Percentiles rank a stretch among this genome's conserved stretches.
These are phyloP conservation scores for Penicillium egyptiacum DNA, from an alignment of 495 filamentous ascomycete species.

Conservation along the genomic window DNA sequence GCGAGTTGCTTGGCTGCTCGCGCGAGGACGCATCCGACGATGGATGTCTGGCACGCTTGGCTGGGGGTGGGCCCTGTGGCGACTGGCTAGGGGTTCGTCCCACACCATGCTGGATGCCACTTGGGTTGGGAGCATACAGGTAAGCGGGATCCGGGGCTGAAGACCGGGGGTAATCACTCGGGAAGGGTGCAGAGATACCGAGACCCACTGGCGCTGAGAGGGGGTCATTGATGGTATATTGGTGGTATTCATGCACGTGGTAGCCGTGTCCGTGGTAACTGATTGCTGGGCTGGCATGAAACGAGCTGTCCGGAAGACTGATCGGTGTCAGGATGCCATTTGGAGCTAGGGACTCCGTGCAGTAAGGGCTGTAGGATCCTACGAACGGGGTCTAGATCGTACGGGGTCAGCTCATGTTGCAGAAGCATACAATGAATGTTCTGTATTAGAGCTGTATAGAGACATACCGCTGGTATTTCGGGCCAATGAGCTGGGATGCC, in stretches of 20 bases:
- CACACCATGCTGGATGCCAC: slow-evolving; percentile 21
- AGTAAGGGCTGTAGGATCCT: slow-evolving; percentile 35
- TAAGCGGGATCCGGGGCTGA: slow-evolving; percentile 27
- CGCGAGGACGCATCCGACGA: slow-evolving; percentile 29
- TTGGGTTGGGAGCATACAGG: slow-evolving; percentile 21
- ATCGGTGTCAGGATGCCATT: slow-evolving; percentile 39
- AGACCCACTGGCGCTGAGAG: slow-evolving; percentile 35
- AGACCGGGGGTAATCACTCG: slow-evolving; percentile 33
- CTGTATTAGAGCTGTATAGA: not conserved
- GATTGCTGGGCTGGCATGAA: slow-evolving; percentile 39
- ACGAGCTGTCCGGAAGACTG: slow-evolving; percentile 43
- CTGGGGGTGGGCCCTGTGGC: slow-evolving; percentile 23
- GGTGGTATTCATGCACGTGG: slow-evolving; percentile 31
- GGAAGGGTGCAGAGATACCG: slow-evolving; percentile 42
- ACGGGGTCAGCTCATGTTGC: slow-evolving; percentile 8
- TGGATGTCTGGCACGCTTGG: slow-evolving; percentile 33
- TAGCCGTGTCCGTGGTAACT: slow-evolving; percentile 42
- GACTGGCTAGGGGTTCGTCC: slow-evolving; percentile 28
- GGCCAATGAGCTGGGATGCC: slow-evolving; percentile 33
- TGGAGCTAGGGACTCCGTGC: slow-evolving; percentile 32
- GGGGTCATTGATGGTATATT: slow-evolving; percentile 33
- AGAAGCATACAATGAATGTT: not conserved
- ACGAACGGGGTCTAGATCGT: slow-evolving; percentile 31
- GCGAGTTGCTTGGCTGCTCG: slow-evolving; percentile 36
- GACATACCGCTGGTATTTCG: slow-evolving; percentile 37